Evolutionary conservation across 1,284 basidiomycete species (phyloP).

Genomic region (Cerrena zonata): DNA sequence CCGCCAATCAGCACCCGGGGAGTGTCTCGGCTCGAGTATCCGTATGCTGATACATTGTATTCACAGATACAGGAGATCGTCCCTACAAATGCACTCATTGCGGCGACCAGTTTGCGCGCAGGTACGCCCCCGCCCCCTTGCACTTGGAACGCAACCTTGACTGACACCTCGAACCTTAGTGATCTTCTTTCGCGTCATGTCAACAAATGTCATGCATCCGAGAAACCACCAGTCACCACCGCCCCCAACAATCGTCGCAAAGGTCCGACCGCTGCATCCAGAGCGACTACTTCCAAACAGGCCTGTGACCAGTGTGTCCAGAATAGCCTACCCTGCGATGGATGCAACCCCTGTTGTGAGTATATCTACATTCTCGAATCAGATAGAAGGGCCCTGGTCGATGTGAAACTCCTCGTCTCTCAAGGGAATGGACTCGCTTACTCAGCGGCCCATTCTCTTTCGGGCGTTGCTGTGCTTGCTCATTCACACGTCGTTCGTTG

Average conservation of each 20-base stretch:
- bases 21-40: not conserved
- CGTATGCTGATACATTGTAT: slow-evolving; percentile 10
- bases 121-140: slow-evolving; percentile 38
- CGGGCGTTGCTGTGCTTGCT: too few species aligned
- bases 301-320: slow-evolving; percentile 85
- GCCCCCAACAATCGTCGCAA: slow-evolving; percentile 43
- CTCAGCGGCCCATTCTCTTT: too few species aligned
- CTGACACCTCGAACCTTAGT: slow-evolving; percentile 32
- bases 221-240: slow-evolving; percentile 50
- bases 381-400: too few species aligned
- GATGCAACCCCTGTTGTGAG: slow-evolving; percentile 73
- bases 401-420: not conserved
- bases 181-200: slow-evolving; percentile 84
- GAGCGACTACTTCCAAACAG: slow-evolving; percentile 72
- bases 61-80: slow-evolving; percentile 80
- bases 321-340: slow-evolving; percentile 74
- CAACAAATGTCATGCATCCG: slow-evolving; percentile 81
- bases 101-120: slow-evolving; percentile 83
- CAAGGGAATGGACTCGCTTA: too few species aligned
- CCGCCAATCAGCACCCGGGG: slow-evolving; percentile 11
- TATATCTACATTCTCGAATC: slow-evolving; percentile 24
- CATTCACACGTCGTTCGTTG: too few species aligned
- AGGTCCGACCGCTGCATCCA: slow-evolving; percentile 53
- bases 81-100: slow-evolving; percentile 87
- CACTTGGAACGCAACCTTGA: slow-evolving; percentile 1